Evolutionary conservation across 2,329 filamentous ascomycete species (phyloP).

Genomic region (Septoria petroselini): DNA sequence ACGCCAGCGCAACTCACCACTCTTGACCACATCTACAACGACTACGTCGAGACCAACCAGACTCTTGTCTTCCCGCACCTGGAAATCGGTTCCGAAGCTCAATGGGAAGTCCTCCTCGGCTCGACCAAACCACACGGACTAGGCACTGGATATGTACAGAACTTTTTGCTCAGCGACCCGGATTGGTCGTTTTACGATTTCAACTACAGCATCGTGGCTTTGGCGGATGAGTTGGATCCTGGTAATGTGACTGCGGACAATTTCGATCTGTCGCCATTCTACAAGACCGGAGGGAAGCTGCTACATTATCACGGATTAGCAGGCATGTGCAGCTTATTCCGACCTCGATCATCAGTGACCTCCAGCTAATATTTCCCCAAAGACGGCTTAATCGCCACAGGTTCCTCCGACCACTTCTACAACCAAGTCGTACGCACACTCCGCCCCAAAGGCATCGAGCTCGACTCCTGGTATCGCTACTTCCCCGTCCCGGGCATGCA

Average conservation of each 20-base stretch:
- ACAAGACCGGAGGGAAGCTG: constrained; percentile 42
- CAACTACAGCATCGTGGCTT: constrained; percentile 41
- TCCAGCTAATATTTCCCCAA: no score
- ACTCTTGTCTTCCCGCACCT: constrained; percentile 45
- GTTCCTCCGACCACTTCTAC: constrained; percentile 53
- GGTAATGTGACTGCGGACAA: constrained; percentile 51
- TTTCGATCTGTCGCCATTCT: constrained; percentile 49
- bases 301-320: constrained; percentile 47
- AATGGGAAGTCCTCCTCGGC: constrained; percentile 40
- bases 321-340: no score
- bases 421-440: constrained; percentile 43
- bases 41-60: constrained; percentile 43
- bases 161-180: constrained; percentile 44
- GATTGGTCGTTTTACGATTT: constrained; percentile 42
- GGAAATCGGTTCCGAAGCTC: constrained; percentile 40
- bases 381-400: constrained; percentile 50
- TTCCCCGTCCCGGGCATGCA: constrained; percentile 48
- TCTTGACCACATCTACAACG: constrained; percentile 44
- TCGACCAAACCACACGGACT: constrained; percentile 39
- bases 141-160: constrained; percentile 42
- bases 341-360: no score
- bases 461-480: constrained; percentile 44
- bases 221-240: constrained; percentile 45
- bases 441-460: constrained; percentile 36
- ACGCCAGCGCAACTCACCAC: constrained; percentile 46